Evolutionary conservation across 495 filamentous ascomycete species (phyloP).

Genomic region (Aspergillus sclerotiicarbonarius): DNA sequence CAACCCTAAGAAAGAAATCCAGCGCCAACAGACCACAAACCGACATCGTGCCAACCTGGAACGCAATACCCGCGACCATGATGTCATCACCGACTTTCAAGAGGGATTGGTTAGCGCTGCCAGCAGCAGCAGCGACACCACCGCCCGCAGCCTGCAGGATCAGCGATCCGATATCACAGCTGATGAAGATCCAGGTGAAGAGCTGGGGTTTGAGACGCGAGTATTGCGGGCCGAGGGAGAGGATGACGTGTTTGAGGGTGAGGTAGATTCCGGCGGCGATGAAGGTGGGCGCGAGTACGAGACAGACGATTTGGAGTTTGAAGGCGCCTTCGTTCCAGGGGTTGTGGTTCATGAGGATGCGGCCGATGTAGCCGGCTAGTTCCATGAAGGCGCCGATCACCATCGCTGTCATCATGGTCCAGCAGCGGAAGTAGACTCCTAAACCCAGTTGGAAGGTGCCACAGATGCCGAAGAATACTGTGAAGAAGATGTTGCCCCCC

Average conservation of each 20-base stretch:
- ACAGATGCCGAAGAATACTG: conserved; percentile 52
- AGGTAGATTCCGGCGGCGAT: conserved; percentile 41
- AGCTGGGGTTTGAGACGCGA: conserved; percentile 17
- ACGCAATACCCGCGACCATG: conserved; percentile 68
- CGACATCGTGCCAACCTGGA: conserved; percentile 64
- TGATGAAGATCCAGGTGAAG: conserved; percentile 22
- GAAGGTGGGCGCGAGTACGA: conserved; percentile 65
- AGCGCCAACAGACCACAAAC: conserved; percentile 52
- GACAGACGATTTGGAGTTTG: conserved; percentile 65
- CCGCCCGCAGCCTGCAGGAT: conserved; percentile 18
- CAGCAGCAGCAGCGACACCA: conserved; percentile 27
- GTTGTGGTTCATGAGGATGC: conserved; percentile 58
- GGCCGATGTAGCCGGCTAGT: conserved; percentile 58
- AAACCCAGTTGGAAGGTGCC: conserved; percentile 44
- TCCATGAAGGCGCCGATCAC: conserved; percentile 47
- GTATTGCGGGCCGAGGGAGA: conserved; percentile 16
- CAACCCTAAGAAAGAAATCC: conserved; percentile 50
- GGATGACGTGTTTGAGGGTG: conserved; percentile 19
- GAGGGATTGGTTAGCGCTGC: conserved; percentile 13
- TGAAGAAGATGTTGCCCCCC: conserved; percentile 62
- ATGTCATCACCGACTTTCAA: conserved; percentile 48
- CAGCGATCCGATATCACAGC: conserved; percentile 16
- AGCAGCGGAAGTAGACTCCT: conserved; percentile 58
- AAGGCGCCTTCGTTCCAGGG: conserved; percentile 59
- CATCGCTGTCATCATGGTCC: conserved; percentile 57